Evolutionary conservation across 495 filamentous ascomycete species (phyloP), one percentile per base, ranked within the genome.

Genomic region (Penicillium parvum): DNA sequence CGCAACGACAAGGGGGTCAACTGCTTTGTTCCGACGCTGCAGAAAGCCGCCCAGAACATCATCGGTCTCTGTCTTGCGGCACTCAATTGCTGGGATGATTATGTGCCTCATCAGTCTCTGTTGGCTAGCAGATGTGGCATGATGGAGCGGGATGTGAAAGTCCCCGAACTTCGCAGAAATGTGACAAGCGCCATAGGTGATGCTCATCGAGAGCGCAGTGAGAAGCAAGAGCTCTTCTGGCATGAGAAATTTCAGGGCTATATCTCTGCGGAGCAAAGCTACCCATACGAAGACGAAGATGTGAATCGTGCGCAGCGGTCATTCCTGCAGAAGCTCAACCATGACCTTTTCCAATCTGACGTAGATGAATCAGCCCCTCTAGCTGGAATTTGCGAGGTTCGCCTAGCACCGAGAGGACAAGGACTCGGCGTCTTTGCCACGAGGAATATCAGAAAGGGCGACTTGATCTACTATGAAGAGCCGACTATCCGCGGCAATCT

Each of bases 401-500:
- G n/a, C n/a, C n/a, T n/a, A n/a, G n/a, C n/a, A n/a, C 10, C 9
- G 18, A 10, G 8, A 20, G 17, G 17, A 7, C 28, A 41, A 8
- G 53, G 40, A 2, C 11, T 65, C 1, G 52, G 47, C 1, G 54
- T 64, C 21, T 53, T 55, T 21, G 63, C 63, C 2, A 56, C 33
- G 2, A n/a, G 17, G 16, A 11, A 44, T 11, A 64, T 64, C 32
- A 27, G 30, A 12, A 26, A 29, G 21, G 51, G 45, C 1, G 39
- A 55, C 3, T 2, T 62, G 1, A 49, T 64, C 26, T 51, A 57
- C 36, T 47, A 32, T 22, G 60, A 62, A 37, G 58, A 62, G 17
- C 63, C 60, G 5, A 52, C 48, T 3, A 53, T 62, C 12, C 53
- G 63, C 22, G 49, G 63, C 9, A 49, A 64, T 48, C 60, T 66